Conservation (phyloP, 169 alveolate genomes). For the Plasmodium gonderi region DNA sequence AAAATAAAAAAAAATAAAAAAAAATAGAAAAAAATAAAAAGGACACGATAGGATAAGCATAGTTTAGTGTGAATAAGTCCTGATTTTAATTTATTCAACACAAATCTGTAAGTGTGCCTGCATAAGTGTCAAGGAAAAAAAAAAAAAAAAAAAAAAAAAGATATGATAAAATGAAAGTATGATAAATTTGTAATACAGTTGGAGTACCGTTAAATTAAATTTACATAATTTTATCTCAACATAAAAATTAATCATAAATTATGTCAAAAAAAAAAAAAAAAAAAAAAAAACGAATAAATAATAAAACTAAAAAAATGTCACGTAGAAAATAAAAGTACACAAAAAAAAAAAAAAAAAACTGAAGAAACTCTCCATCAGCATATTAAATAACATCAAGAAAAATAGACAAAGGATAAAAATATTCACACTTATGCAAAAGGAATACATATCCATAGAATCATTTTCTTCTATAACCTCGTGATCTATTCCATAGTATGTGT, state of each 20-base stretch:
- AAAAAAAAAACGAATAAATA: background rate
- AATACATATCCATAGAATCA: background rate
- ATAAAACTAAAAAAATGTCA: background rate
- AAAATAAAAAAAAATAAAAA: background rate
- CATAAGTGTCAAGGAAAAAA: background rate
- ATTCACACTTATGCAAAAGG: background rate
- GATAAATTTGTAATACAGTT: too few relatives aligned
- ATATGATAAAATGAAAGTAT: background rate
- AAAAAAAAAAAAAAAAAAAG: background rate
- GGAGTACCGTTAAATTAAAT: too few relatives aligned
- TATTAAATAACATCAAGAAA: background rate
- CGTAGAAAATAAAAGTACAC: background rate
- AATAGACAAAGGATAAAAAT: background rate
- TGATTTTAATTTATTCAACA: conserved; percentile 20
- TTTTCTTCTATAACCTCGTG: conserved; percentile 24
- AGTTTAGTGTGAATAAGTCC: background rate
- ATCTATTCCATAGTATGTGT: conserved; percentile 57
- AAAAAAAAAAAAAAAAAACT: background rate
- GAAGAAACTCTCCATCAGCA: background rate
- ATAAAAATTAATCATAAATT: too few relatives aligned
- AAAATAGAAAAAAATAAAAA: background rate
- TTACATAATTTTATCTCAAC: too few relatives aligned
- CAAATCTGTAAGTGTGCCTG: conserved; percentile 41
- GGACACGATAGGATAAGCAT: too few relatives aligned
- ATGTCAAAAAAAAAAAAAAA: too few relatives aligned